A percentile compares a stretch with the other conserved stretches of the same genome.
Conservation (phyloP, 768 basidiomycete genomes). For the Leccinum longicurvipes region DNA sequence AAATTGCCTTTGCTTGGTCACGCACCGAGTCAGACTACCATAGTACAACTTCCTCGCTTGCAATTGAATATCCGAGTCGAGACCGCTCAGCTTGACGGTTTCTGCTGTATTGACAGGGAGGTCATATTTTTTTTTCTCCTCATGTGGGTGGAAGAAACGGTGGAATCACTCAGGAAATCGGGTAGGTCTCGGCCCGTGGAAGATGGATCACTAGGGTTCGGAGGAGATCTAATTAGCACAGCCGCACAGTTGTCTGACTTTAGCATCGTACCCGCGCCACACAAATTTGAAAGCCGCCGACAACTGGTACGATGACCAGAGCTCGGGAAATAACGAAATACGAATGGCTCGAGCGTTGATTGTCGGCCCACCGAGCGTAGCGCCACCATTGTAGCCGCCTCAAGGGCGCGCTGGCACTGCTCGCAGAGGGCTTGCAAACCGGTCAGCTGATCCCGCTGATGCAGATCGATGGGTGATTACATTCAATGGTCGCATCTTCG, state of each 20-base stretch:
- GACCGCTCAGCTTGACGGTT: background rate
- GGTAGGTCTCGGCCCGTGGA: background rate
- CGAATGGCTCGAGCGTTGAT: background rate
- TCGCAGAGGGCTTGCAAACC: background rate
- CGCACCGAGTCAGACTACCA: background rate
- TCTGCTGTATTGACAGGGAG: conserved; percentile 5
- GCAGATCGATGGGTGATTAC: background rate
- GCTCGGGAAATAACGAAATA: background rate
- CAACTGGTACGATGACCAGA: background rate
- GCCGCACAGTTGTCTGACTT: background rate
- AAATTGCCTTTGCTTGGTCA: background rate
- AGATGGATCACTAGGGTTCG: background rate
- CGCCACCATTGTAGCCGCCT: background rate
- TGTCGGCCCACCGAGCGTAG: background rate
- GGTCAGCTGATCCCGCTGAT: background rate
- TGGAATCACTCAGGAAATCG: too few species aligned
- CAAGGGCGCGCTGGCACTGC: background rate
- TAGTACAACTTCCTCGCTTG: background rate
- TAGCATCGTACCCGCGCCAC: background rate
- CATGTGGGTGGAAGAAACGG: conserved; percentile 1
- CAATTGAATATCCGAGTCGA: background rate
- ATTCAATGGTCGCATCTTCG: background rate
- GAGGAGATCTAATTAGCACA: background rate
- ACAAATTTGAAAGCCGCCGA: background rate
- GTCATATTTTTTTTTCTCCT: background rate